Conservation (phyloP, 2,329 filamentous ascomycete species). For the Dothistroma septosporum region DNA sequence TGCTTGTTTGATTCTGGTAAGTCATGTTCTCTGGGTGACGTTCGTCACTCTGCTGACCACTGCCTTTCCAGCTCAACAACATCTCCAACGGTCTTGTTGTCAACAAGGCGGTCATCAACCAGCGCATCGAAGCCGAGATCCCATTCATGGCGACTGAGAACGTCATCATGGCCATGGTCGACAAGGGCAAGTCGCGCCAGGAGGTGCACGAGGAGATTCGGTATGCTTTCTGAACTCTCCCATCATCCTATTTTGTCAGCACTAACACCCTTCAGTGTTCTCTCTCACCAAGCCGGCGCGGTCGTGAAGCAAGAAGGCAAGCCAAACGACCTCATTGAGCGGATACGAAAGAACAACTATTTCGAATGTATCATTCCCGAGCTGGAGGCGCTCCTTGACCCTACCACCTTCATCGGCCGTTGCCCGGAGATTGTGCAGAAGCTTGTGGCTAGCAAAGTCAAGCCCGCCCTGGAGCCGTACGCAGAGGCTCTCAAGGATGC, state of each 20-base stretch:
- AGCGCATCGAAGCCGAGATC: constrained; percentile 67
- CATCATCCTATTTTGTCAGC: background rate
- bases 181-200: constrained; percentile 67
- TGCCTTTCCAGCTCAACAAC: constrained; percentile 49
- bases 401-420: constrained; percentile 37
- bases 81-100: constrained; percentile 71
- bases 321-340: constrained; percentile 74
- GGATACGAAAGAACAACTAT: constrained; percentile 68
- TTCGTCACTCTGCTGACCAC: too few species aligned
- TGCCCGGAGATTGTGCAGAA: constrained; percentile 40
- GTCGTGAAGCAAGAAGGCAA: constrained; percentile 70
- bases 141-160: constrained; percentile 62
- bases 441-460: constrained; percentile 37
- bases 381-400: constrained; percentile 37
- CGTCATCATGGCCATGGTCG: constrained; percentile 74
- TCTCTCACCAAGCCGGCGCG: constrained; percentile 69
- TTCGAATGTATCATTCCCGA: constrained; percentile 53
- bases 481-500: constrained; percentile 24
- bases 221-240: constrained; percentile 13
- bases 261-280: constrained; percentile 45
- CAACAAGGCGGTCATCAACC: constrained; percentile 68
- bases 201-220: constrained; percentile 82
- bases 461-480: constrained; percentile 35
- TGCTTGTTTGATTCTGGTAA: constrained; percentile 57
- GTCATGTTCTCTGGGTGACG: too few species aligned